A percentile compares a stretch with the other conserved stretches of the same genome.
Conservation (phyloP, 139 green algal species). For the Picochlorum sp. region DNA sequence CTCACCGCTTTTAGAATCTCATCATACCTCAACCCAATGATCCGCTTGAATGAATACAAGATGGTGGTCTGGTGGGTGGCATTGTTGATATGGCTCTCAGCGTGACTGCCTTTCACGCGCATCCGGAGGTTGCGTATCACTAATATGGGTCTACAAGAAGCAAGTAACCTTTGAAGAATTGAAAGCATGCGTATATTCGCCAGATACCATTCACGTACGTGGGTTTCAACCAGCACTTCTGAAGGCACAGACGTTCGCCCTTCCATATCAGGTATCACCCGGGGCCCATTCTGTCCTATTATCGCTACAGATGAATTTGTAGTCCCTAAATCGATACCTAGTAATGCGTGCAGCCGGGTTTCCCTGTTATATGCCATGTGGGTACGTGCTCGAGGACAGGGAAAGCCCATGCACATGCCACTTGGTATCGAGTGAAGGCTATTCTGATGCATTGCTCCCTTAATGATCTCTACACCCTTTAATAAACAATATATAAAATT, state of each 20-base stretch:
- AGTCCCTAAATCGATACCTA: slow-evolving; percentile 73
- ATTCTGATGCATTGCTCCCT: too few relatives aligned
- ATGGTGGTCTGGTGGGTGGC: slow-evolving; percentile 24
- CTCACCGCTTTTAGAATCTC: neutral
- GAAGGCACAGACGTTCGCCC: slow-evolving; percentile 33
- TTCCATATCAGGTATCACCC: slow-evolving; percentile 15
- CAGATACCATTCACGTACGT: slow-evolving; percentile 6
- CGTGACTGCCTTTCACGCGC: too few relatives aligned
- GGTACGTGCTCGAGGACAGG: too few relatives aligned
- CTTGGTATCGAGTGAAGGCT: too few relatives aligned
- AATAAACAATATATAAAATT: too few relatives aligned
- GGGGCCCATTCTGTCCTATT: slow-evolving; percentile 12
- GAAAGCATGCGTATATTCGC: too few relatives aligned
- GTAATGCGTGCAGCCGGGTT: slow-evolving; percentile 1
- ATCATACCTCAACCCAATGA: slow-evolving; percentile 47
- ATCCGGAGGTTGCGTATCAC: too few relatives aligned
- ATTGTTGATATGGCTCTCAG: neutral
- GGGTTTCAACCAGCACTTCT: slow-evolving; percentile 23
- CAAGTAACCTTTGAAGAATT: too few relatives aligned
- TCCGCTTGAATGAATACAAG: slow-evolving; percentile 63
- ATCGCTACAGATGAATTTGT: slow-evolving; percentile 48
- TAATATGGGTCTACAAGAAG: too few relatives aligned
- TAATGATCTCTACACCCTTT: too few relatives aligned
- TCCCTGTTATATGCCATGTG: neutral
- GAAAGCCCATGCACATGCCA: too few relatives aligned